phyloP scores from a whole-genome alignment of 2,329 filamentous ascomycete species.

The Orbilia brochopaga region DNA sequence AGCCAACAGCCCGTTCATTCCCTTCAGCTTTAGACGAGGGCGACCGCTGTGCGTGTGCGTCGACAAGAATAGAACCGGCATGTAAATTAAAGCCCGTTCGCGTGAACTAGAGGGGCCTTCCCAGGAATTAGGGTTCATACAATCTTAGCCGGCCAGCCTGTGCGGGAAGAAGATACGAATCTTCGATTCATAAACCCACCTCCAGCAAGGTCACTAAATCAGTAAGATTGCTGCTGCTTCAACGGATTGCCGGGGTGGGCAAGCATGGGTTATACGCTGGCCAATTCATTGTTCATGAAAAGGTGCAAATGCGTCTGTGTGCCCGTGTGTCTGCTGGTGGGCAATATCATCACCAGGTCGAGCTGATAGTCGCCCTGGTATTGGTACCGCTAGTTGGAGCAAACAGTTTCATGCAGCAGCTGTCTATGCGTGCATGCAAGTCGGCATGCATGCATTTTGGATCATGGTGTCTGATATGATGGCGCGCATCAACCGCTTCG shows the following conservation, averaged over 20 bases:
- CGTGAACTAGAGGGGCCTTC: slow-evolving; percentile 18
- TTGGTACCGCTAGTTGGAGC: neutral
- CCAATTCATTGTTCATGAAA: too few species aligned
- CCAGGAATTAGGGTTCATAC: slow-evolving; percentile 40
- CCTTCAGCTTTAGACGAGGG: slow-evolving; percentile 42
- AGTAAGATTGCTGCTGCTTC: too few species aligned
- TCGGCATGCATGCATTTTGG: neutral
- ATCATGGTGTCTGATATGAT: neutral
- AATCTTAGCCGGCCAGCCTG: slow-evolving; percentile 44
- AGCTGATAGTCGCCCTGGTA: too few species aligned
- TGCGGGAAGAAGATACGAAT: slow-evolving; percentile 24
- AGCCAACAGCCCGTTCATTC: slow-evolving; percentile 19
- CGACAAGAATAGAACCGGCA: slow-evolving; percentile 39
- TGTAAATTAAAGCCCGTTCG: slow-evolving; percentile 15
- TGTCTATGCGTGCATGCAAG: neutral
- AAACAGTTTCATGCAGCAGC: neutral
- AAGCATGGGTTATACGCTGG: too few species aligned
- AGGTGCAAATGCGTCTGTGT: too few species aligned
- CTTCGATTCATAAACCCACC: slow-evolving; percentile 25
- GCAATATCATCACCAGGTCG: too few species aligned
- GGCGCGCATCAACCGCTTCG: too few species aligned
- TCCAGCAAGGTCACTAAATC: too few species aligned
- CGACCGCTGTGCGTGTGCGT: slow-evolving; percentile 16
- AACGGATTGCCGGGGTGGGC: too few species aligned
- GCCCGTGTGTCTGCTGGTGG: too few species aligned